Percentiles rank a stretch among this genome's conserved stretches.
phyloP scores from a whole-genome alignment of 176 grass and related monocot genomes.

The Aegilops sharonensis region DNA sequence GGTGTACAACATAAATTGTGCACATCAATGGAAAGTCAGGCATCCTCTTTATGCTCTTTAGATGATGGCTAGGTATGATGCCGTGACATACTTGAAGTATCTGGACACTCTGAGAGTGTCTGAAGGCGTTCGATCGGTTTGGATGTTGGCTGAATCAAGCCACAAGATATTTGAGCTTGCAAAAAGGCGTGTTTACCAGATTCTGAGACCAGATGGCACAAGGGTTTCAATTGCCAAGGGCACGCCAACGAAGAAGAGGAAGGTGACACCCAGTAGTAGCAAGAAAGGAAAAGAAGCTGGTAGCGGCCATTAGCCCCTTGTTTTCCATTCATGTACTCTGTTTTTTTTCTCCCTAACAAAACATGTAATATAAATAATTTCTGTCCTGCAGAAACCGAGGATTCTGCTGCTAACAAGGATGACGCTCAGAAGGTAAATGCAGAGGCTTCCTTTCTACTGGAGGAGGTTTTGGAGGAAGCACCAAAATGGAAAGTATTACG shows the following conservation, averaged over 20 bases:
- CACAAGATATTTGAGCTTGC: slow-evolving; percentile 94
- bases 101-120: slow-evolving; percentile 90
- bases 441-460: slow-evolving; percentile 46
- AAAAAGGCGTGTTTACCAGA: slow-evolving; percentile 87
- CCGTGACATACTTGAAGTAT: slow-evolving; percentile 90
- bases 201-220: slow-evolving; percentile 59
- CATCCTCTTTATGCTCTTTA: slow-evolving; percentile 5
- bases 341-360: background rate
- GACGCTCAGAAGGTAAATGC: slow-evolving; percentile 25
- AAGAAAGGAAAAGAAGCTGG: slow-evolving; percentile 65
- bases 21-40: background rate
- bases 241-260: slow-evolving; percentile 71
- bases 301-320: slow-evolving; percentile 21
- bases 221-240: slow-evolving; percentile 46
- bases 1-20: background rate
- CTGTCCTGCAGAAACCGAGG: slow-evolving; percentile 39
- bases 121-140: slow-evolving; percentile 92
- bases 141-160: slow-evolving; percentile 96
- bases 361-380: too few species aligned
- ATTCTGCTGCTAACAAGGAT: slow-evolving; percentile 32
- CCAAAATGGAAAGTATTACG: slow-evolving; percentile 94
- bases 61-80: slow-evolving; percentile 66
- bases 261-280: slow-evolving; percentile 20
- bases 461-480: slow-evolving; percentile 93
- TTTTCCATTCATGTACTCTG: background rate